phyloP scores from a whole-genome alignment of 1,284 basidiomycete species.

The Sutorius eximius region DNA sequence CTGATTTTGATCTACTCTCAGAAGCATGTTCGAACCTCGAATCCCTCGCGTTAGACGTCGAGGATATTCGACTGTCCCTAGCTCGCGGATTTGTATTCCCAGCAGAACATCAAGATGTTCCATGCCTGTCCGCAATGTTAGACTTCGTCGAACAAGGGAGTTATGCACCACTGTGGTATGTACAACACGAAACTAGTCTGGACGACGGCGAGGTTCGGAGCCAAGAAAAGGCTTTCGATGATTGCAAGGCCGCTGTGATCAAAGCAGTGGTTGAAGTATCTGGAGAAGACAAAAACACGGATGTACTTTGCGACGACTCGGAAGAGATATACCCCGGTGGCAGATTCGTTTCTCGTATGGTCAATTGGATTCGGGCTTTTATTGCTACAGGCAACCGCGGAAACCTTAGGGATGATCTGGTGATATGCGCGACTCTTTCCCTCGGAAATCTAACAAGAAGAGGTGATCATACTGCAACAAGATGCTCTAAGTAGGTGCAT shows the following conservation, averaged over 20 bases:
- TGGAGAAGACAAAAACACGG: conserved; percentile 78
- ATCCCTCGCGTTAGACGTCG: conserved; percentile 71
- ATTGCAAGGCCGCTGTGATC: conserved; percentile 82
- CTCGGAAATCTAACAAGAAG: conserved; percentile 79
- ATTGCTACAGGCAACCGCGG: conserved; percentile 32
- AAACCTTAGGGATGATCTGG: conserved; percentile 67
- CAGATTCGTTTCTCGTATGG: conserved; percentile 71
- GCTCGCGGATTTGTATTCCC: conserved; percentile 64
- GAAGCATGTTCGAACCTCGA: conserved; percentile 75
- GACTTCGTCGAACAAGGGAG: conserved; percentile 71
- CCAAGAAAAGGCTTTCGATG: conserved; percentile 71
- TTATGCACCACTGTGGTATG: conserved; percentile 64
- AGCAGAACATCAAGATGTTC: conserved; percentile 55
- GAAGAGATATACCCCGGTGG: conserved; percentile 59
- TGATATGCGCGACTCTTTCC: conserved; percentile 79
- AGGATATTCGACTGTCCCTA: conserved; percentile 67
- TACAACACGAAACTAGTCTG: conserved; percentile 36
- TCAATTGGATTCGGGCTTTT: conserved; percentile 71
- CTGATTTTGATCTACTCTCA: conserved; percentile 72
- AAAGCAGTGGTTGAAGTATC: conserved; percentile 84
- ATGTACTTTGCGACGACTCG: conserved; percentile 70
- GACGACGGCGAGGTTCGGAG: conserved; percentile 47
- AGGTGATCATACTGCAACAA: conserved; percentile 48
- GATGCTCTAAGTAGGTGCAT: background rate
- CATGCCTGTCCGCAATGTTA: conserved; percentile 62